Evolutionary conservation across 129 eudicot genomes (phyloP).

Genomic region (Sambucus nigra): DNA sequence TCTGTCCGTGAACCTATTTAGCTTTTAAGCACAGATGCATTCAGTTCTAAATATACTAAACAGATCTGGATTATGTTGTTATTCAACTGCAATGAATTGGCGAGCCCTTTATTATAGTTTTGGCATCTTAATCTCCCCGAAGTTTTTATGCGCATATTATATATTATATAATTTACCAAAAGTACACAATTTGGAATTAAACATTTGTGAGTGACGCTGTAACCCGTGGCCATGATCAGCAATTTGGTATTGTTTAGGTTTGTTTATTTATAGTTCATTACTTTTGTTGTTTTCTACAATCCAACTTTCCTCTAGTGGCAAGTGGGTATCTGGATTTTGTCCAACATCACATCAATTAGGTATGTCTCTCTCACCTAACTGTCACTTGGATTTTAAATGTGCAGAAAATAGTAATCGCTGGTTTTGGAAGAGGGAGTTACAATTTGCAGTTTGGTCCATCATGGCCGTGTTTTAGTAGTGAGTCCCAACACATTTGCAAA

Average conservation of each 20-base stretch:
- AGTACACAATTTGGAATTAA: not conserved
- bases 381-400: too few species aligned
- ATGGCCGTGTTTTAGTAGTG: too few species aligned
- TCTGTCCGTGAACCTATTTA: slow-evolving; percentile 4
- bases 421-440: too few species aligned
- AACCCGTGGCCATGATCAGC: slow-evolving; percentile 20
- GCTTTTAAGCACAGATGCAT: slow-evolving; percentile 11
- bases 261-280: slow-evolving; percentile 2
- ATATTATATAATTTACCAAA: slow-evolving; percentile 7
- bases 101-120: slow-evolving; percentile 1
- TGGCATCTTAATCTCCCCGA: slow-evolving; percentile 36
- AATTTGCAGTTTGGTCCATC: too few species aligned
- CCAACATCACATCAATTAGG: slow-evolving; percentile 9
- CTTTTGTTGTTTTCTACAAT: not conserved
- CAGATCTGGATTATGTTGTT: not conserved
- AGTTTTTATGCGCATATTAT: slow-evolving; percentile 4
- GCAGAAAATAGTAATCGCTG: too few species aligned
- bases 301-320: slow-evolving; percentile 17
- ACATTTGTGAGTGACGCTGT: slow-evolving; percentile 11
- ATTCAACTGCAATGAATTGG: not conserved
- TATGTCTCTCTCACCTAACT: not conserved
- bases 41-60: slow-evolving; percentile 5
- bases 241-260: slow-evolving; percentile 10
- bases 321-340: slow-evolving; percentile 19
- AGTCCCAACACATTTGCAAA: too few species aligned